Conservation (phyloP, 78 protist genomes). For the slime mould (Dictyostelium discoideum) region dicty_2.7 NC_007089.4:4964001-4964500, state of each 20-base stretch:
- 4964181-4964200: background rate
- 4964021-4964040: background rate
- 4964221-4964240: background rate
- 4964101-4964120: background rate
- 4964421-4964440: background rate
- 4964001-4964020: background rate
- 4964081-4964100: background rate
- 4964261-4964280: background rate
- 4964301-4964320: background rate
- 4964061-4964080: background rate
- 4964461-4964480: background rate
- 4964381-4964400: background rate
- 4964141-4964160: background rate
- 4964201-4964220: background rate
- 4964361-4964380: background rate
- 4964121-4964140: background rate
- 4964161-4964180: background rate
- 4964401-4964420: background rate
- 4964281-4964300: background rate
- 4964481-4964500: background rate
- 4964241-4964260: background rate
- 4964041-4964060: background rate
- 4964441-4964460: background rate
- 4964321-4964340: background rate
- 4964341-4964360: background rate